Percentiles rank a stretch among this genome's conserved stretches.
Evolutionary conservation across 768 basidiomycete genomes (phyloP).

Genomic region (Amyloporia xantha): DNA sequence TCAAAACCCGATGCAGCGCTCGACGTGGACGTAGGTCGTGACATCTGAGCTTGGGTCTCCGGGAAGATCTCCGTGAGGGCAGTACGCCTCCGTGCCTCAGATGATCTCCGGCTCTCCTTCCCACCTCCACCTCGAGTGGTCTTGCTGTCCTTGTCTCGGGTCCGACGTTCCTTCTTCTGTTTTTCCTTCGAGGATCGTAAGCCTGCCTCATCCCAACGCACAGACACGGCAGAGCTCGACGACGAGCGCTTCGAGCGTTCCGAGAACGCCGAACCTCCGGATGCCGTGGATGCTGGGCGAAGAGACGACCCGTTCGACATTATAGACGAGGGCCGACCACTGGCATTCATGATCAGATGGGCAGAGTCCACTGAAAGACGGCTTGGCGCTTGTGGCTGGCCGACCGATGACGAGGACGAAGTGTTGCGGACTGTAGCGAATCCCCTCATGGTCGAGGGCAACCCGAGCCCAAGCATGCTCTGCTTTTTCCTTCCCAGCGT

Average conservation of each 20-base stretch:
- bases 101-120: constrained; percentile 38
- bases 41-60: constrained; percentile 20
- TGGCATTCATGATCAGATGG: constrained; percentile 25
- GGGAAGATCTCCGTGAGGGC: constrained; percentile 58
- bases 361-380: constrained; percentile 30
- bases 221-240: constrained; percentile 30
- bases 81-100: constrained; percentile 48
- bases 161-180: constrained; percentile 24
- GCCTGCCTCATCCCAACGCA: constrained; percentile 47
- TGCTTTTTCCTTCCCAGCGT: constrained; percentile 50
- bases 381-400: constrained; percentile 7
- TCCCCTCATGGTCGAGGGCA: constrained; percentile 38
- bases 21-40: constrained; percentile 7
- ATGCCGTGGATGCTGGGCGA: constrained; percentile 39
- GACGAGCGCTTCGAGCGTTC: constrained; percentile 33
- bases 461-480: constrained; percentile 54
- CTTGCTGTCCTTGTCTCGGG: constrained; percentile 26
- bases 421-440: constrained; percentile 13
- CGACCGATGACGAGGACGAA: constrained; percentile 11
- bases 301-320: constrained; percentile 38
- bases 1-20: constrained; percentile 8
- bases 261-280: constrained; percentile 32
- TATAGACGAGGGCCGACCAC: constrained; percentile 32
- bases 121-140: constrained; percentile 20
- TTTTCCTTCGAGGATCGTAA: constrained; percentile 42